Evolutionary conservation across 148 eudicot species (phyloP), one percentile per base, ranked within the genome.

Genomic region (Oxyria digyna): DNA sequence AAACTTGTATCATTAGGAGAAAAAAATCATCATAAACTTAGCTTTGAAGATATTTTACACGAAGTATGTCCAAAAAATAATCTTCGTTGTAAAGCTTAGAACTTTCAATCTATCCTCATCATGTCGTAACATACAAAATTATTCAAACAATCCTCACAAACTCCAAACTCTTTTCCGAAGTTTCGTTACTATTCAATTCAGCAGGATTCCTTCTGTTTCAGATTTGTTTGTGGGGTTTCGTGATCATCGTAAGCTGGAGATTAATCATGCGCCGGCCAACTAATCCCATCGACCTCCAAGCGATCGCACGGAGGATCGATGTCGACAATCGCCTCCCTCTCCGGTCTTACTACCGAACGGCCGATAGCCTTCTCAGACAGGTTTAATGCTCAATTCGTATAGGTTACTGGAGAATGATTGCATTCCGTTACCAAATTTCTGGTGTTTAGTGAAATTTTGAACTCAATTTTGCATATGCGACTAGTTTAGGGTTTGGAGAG

Each of bases 331-430:
- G 91, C 14, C 73, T 94, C 42, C 84, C 98, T 46, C 85, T 94
- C 64, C 89, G 90, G 12, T 82, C 86, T 70, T 94, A 94, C 74
- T 90, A 86, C 69, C 91, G 97, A 29, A 94, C 88, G 73, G 96
- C 98, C 68, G 92, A 88, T 78, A 94, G 81, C 72, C 90, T 94
- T 74, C 98, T 94, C 72, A 90, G 85, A 76, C 91, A 91, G 96
- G 97, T 91, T 38, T 29, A n/a, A n/a, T n/a, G n/a, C n/a, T n/a
- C n/a, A n/a, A n/a, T n/a, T n/a, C n/a, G n/a, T n/a, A n/a, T n/a
- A n/a, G n/a, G n/a, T n/a, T n/a, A n/a, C n/a, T n/a, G n/a, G n/a
- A n/a, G n/a, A n/a, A n/a, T 59, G 20, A 1, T 27, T 57, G 14
- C 37, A 54, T 23, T 54, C 15, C 15, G 31, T 27, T 29, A 14